Evolutionary conservation across 148 eudicot species (phyloP), one percentile per base, ranked within the genome.

Genomic region (Camellia sinensis): DNA sequence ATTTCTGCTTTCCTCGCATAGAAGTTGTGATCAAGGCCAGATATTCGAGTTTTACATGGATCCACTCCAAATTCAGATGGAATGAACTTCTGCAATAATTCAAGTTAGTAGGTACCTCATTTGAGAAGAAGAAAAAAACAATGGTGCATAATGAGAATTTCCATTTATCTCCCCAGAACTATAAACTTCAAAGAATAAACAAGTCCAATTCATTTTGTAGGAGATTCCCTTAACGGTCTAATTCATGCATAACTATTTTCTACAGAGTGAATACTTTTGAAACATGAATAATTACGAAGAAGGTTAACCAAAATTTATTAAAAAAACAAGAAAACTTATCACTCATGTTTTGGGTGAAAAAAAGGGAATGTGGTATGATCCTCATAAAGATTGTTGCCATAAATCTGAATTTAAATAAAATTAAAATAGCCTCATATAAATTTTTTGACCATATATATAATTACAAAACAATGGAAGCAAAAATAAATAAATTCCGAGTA

Each of bases 1-100:
- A 95, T 91, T 81, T 91, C 91, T 66, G 90, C 81, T 85, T 93
- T 95, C 46, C 83, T 88, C 1, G 87, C 71, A 71, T 89, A 90
- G 66, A 90, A 89, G 57, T 83, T 73, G 74, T 81, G 19, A 75
- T 89, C 91, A 84, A 86, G 71, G 69, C 73, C 86, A 73, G 89
- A 86, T 73, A 89, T 70, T 75, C 82, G 89, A 57, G 85, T 83
- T 81, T 83, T 86, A 71, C 79, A 85, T 5, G 93, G 90, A 89
- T 95, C 98, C 67, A 65, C 6, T 66, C 98, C 97, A 63, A 93
- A 95, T 80, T 93, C 98, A 6, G 98, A 88, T 67, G 98, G 97
- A 64, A 93, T 71, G 82, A 93, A 90, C 80, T 89, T 93, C 98
- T 95, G 89, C 46, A 62, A 15, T 18, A 78, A 44, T 43, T 41